Evolutionary conservation across 306 rosid species (phyloP), one percentile per base, ranked within the genome.

Genomic region (Psophocarpus tetragonolobus): DNA sequence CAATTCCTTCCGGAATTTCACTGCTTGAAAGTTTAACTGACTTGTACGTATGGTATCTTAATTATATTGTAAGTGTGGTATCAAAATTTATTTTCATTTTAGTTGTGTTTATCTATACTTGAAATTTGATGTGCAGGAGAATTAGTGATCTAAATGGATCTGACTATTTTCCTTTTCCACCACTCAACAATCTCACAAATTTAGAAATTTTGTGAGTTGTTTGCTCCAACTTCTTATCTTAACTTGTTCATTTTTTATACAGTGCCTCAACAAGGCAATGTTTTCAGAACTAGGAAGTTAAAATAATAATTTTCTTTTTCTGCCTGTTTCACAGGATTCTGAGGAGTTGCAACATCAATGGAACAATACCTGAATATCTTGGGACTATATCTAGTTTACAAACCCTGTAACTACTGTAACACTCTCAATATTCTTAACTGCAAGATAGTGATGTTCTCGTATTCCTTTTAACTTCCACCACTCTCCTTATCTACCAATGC

Each of bases 91-190:
- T 3, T 64, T 53, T 27, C 0, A 8, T 21, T 72, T 71, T 26
- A 14, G 3, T 54, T 74, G 15, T 48, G 54, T 76, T 32, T 42
- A 35, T 32, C 44, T 69, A 54, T 41, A 11, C 20, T 11, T 74
- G 27, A 58, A 61, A 38, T 74, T 58, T 74, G 20, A 64, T 50
- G 10, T 76, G 81, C 85, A 92, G 95, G 91, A 90, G 91, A 83
- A 85, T 92, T 48, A 17, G 56, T 48, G 56, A 48, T 48, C 56
- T 48, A 48, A n/a, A 48, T 1, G 56, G 56, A 48, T 48, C 24
- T 48, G 23, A 48, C 56, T 33, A 79, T 38, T 75, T 84, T 12
- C 1, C 51, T 14, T 82, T 92, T 81, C 97, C 91, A 0, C 60
- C 5, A 3, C 82, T 92, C 10, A 35, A 62, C 11, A 38, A 79